Conservation (phyloP, 2,329 filamentous ascomycete genomes). For the Aspergillus novofumigatus region DNA sequence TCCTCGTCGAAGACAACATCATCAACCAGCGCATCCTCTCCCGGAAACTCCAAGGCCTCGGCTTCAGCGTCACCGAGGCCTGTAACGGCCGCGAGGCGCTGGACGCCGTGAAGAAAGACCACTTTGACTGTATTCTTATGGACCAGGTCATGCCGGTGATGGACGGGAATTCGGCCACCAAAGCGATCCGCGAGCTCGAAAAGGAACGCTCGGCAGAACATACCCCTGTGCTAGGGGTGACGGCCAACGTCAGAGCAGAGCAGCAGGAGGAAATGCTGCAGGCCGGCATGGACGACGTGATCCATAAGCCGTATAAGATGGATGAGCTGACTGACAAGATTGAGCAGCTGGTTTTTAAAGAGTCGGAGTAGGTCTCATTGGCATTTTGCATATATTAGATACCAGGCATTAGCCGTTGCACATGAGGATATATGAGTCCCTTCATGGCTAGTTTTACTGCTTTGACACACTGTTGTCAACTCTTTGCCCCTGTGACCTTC, state of each 20-base stretch:
- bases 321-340: constrained; percentile 67
- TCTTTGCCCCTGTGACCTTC: too few species aligned
- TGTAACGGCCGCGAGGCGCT: constrained; percentile 43
- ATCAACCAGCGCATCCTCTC: constrained; percentile 41
- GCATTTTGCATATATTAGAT: neutral
- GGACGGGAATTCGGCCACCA: constrained; percentile 72
- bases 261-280: constrained; percentile 68
- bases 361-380: neutral
- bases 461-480: too few species aligned
- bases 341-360: constrained; percentile 44
- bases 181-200: constrained; percentile 65
- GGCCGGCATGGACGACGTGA: constrained; percentile 72
- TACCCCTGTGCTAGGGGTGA: constrained; percentile 42
- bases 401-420: neutral
- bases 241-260: constrained; percentile 71
- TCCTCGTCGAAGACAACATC: constrained; percentile 44
- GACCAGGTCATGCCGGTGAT: constrained; percentile 81
- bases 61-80: constrained; percentile 33
- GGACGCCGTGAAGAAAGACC: constrained; percentile 29
- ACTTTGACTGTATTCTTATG: constrained; percentile 67
- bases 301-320: constrained; percentile 76
- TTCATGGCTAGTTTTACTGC: too few species aligned
- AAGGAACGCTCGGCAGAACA: constrained; percentile 41
- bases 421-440: too few species aligned
- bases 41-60: constrained; percentile 33